phyloP scores from a whole-genome alignment of 768 basidiomycete species.

The Hericium erinaceus region DNA sequence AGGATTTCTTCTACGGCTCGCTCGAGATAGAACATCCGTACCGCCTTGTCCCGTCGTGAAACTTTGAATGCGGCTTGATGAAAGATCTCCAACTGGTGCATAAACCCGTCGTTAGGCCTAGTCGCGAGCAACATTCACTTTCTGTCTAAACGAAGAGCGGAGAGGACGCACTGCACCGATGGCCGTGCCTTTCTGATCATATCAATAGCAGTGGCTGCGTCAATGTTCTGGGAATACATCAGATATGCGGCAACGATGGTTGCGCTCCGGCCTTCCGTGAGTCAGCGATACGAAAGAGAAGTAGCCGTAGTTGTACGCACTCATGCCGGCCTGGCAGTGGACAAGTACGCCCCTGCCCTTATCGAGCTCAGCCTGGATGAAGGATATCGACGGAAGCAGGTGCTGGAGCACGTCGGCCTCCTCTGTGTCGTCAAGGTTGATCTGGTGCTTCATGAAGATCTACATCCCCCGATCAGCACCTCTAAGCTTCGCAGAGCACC shows the following conservation, averaged over 20 bases:
- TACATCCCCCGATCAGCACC: slow-evolving; percentile 20
- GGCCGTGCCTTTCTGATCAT: slow-evolving; percentile 62
- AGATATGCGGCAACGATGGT: slow-evolving; percentile 84
- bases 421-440: slow-evolving; percentile 67
- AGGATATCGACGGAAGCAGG: slow-evolving; percentile 69
- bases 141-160: background rate
- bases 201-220: slow-evolving; percentile 54
- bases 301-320: slow-evolving; percentile 35
- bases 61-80: slow-evolving; percentile 64
- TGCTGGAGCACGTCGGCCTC: slow-evolving; percentile 75
- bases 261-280: slow-evolving; percentile 59
- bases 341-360: slow-evolving; percentile 74
- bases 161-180: slow-evolving; percentile 49
- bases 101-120: slow-evolving; percentile 84
- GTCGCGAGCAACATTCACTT: background rate
- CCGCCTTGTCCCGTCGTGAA: slow-evolving; percentile 54
- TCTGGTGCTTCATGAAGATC: slow-evolving; percentile 76
- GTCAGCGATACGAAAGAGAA: background rate
- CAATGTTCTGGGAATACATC: slow-evolving; percentile 61
- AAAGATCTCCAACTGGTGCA: slow-evolving; percentile 74
- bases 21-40: slow-evolving; percentile 79
- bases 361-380: slow-evolving; percentile 72
- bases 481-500: background rate
- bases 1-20: slow-evolving; percentile 64
- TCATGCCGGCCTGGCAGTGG: slow-evolving; percentile 86